Evolutionary conservation across 2,329 filamentous ascomycete species (phyloP).

Genomic region (Hypoxylon rubiginosum): DNA sequence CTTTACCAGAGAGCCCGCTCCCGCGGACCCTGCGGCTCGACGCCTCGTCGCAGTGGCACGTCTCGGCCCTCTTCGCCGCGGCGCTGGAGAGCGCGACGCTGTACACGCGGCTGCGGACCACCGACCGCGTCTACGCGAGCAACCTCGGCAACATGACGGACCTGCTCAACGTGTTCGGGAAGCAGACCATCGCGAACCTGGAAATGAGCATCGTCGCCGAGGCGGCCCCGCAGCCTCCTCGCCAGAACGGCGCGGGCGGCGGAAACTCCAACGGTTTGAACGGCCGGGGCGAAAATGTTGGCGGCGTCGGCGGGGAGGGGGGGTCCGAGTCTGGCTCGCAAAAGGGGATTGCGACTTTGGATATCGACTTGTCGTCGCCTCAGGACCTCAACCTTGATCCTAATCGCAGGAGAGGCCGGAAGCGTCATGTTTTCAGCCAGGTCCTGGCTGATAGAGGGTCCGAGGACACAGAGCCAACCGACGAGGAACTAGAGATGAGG

Average conservation of each 20-base stretch:
- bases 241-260: slow-evolving; percentile 43
- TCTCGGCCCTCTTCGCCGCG: slow-evolving; percentile 79
- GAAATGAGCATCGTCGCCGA: slow-evolving; percentile 70
- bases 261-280: slow-evolving; percentile 39
- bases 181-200: slow-evolving; percentile 82
- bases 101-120: slow-evolving; percentile 74
- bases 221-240: slow-evolving; percentile 50
- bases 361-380: slow-evolving; percentile 57
- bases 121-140: slow-evolving; percentile 58
- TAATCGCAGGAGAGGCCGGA: slow-evolving; percentile 44
- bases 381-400: slow-evolving; percentile 53
- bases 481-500: slow-evolving; percentile 45
- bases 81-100: slow-evolving; percentile 85
- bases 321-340: slow-evolving; percentile 46
- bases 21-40: slow-evolving; percentile 73
- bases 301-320: slow-evolving; percentile 47
- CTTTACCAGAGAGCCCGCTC: slow-evolving; percentile 69
- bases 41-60: slow-evolving; percentile 79
- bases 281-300: slow-evolving; percentile 49
- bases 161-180: slow-evolving; percentile 80
- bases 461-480: slow-evolving; percentile 43
- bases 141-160: slow-evolving; percentile 74
- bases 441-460: slow-evolving; percentile 53
- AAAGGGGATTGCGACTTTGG: slow-evolving; percentile 52
- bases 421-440: slow-evolving; percentile 60